Evolutionary conservation across 2,329 filamentous ascomycete genomes (phyloP), one percentile per base, ranked within the genome.

Genomic region (Fusarium sambucinum): DNA sequence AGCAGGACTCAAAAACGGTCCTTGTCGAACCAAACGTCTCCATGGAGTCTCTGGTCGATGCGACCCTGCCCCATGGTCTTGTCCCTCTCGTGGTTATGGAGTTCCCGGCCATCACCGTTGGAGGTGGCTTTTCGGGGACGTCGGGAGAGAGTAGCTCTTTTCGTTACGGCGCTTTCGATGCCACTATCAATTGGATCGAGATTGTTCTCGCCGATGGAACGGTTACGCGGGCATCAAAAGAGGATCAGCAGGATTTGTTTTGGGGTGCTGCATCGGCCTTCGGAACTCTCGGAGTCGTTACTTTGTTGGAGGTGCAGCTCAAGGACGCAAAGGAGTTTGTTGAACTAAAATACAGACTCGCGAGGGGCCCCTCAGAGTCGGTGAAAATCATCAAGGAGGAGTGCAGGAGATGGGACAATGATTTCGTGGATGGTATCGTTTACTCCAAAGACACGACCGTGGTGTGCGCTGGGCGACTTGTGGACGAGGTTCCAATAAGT

Each of bases 341-440:
- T 6, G 82, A 88, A 71, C 69, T 90, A 64, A 84, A 84, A 40
- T 90, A 91, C 66, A 79, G 82, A 33, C 82, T 86, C 0, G 74
- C 77, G 1, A 78, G 77, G 27, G 80, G 80, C 6, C 74, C 82
- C 5, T 63, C 75, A n/a, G 76, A 78, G 50, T 76, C 81, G 53
- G 69, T 79, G 30, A 68, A 76, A n/a, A 80, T 79, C 29, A 81
- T 90, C 33, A 78, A 83, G 55, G 76, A 82, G 3, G 81, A 81
- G 59, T 78, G 80, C 1, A 75, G 66, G 0, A 77, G 79, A n/a
- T 55, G 74, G 0, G 72, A 76, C 0, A 80, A 83, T 30, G 89
- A 93, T 63, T 94, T 89, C 68, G 82, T 94, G 3, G 91, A 93
- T 61, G 90, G 84, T 2, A 90, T 93, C 42, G 80, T 89, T n/a